Percentiles rank a stretch among this genome's conserved stretches.
Evolutionary conservation across 176 grass and related monocot species (phyloP).

Genomic region (Juncus inflexus): DNA sequence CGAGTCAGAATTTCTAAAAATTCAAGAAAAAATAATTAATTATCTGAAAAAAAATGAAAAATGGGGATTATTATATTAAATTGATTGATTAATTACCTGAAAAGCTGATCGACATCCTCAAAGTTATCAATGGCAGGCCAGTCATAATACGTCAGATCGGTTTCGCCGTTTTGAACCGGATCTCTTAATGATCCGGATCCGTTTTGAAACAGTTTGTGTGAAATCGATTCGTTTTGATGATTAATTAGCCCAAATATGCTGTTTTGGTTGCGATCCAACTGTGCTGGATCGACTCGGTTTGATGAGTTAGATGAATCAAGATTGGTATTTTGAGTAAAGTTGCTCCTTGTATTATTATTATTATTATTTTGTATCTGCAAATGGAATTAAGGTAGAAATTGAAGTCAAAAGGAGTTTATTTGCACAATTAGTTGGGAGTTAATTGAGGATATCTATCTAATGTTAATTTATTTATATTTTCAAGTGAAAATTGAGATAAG

Average conservation of each 20-base stretch:
- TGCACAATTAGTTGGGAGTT: no score
- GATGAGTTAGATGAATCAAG: constrained; percentile 24
- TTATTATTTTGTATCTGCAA: constrained; percentile 10
- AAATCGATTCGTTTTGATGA: background rate
- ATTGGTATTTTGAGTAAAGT: background rate
- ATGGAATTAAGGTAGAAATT: background rate
- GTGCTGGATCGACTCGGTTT: constrained; percentile 3
- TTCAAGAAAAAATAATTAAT: background rate
- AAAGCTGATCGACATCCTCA: constrained; percentile 78
- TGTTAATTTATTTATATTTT: no score
- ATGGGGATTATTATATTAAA: background rate
- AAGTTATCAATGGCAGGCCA: constrained; percentile 90
- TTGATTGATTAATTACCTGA: constrained; percentile 61
- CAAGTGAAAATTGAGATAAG: no score
- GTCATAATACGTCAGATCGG: constrained; percentile 69
- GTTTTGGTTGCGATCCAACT: constrained; percentile 2
- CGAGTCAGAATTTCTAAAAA: constrained; percentile 60
- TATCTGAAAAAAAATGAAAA: background rate
- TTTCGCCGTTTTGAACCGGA: constrained; percentile 6
- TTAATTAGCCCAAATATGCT: constrained; percentile 13
- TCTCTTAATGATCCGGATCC: background rate
- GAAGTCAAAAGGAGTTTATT: no score
- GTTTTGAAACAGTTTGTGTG: constrained; percentile 5
- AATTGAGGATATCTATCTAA: no score
- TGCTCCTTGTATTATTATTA: constrained; percentile 14